Evolutionary conservation across 441 rosid species (phyloP).

Genomic region (Croton laevigatus): DNA sequence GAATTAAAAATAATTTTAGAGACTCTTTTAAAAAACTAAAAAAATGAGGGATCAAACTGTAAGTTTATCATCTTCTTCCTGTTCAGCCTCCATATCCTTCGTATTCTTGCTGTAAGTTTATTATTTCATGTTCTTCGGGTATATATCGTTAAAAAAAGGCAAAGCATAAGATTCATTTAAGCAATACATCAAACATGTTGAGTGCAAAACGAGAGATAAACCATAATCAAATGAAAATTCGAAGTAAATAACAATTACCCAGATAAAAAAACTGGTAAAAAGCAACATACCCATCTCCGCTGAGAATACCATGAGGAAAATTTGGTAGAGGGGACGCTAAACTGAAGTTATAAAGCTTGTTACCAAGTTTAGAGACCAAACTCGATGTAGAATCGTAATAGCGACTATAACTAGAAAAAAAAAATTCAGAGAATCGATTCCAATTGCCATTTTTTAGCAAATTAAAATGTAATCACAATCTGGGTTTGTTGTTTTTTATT

Average conservation of each 20-base stretch:
- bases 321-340: constrained; percentile 62
- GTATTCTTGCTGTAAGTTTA: no score
- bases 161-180: not conserved
- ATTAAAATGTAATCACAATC: not conserved
- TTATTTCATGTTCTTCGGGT: no score
- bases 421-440: constrained; percentile 33
- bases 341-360: constrained; percentile 60
- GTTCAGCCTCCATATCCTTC: no score
- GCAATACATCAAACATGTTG: constrained; percentile 10
- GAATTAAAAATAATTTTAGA: no score
- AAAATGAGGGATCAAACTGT: no score
- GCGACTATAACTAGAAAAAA: constrained; percentile 29
- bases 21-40: no score
- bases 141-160: no score
- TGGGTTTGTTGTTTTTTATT: not conserved
- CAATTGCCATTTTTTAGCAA: constrained; percentile 15
- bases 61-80: no score
- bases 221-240: constrained; percentile 2
- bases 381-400: constrained; percentile 29
- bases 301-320: constrained; percentile 80
- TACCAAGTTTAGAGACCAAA: constrained; percentile 29
- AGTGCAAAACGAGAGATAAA: not conserved
- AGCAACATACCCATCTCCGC: constrained; percentile 84
- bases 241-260: constrained; percentile 16
- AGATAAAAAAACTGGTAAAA: constrained; percentile 22